Evolutionary conservation across 2,329 filamentous ascomycete species (phyloP), one percentile per base, ranked within the genome.

Genomic region (Colletotrichum shisoi): DNA sequence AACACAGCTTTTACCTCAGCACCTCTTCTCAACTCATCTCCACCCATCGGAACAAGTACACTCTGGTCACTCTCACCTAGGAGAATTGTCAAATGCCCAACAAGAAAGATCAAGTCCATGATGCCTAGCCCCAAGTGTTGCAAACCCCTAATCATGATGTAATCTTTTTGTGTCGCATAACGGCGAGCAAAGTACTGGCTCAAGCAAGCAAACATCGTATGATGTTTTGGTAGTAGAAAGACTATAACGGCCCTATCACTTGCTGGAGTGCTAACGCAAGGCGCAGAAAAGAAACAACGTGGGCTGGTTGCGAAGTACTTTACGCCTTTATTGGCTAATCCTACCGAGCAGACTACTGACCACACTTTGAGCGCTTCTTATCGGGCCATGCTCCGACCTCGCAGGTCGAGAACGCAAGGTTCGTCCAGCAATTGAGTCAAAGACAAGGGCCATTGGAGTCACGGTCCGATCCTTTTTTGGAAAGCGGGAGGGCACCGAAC

Each of bases 181-280:
- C 77, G 71, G 21, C 74, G 74, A 9, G 80, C 81, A 66, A 83
- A 83, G 42, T 81, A 80, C 0, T 73, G 73, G 0, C 81, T 83
- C 72, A 84, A 74, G 70, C 72, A 84, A 74, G 70, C 82, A 84
- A 9, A 83, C 80, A 63, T 83, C 82, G 48, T 82, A 81, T 31
- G 1, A 8, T 31, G 27, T 27, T 5, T 27, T 1, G 24, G 4
- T 27, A 27, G 24, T 27, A 27, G 24, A 27, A 27, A 27, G 24
- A 27, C 24, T 27, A 27, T 2, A 4, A 4, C 24, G 24, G 24
- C 4, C 24, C 4, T 27, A 4, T 27, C 4, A 2, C 24, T 27
- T 27, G 24, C 24, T 27, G 24, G 24, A 27, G 24, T 27, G 4
- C 24, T 27, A 27, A 27, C 4, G 24, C 24, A 27, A 27, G 24